These are phyloP conservation scores for Lipomyces orientalis DNA, from an alignment of 805 yeast species.

Conservation along the genomic window DNA sequence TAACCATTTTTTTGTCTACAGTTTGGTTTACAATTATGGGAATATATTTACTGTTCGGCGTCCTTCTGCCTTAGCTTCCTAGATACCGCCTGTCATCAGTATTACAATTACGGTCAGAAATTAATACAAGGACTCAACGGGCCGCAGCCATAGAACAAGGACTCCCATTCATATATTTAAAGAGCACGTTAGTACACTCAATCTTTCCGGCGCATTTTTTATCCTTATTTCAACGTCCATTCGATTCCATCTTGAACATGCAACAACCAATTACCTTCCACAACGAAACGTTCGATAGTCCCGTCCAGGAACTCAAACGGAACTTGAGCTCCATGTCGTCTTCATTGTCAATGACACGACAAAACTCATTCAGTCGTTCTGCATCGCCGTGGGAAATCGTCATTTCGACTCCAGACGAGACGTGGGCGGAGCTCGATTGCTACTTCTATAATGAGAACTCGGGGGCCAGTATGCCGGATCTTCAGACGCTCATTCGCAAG, in stretches of 20 bases:
- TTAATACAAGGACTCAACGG: background rate
- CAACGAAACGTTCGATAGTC: background rate
- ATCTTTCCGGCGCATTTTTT: background rate
- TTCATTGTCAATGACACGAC: background rate
- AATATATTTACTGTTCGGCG: background rate
- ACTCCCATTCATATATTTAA: background rate
- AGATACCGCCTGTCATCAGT: background rate
- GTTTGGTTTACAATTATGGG: background rate
- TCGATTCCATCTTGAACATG: background rate
- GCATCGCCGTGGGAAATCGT: background rate
- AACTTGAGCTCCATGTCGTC: conserved; percentile 1
- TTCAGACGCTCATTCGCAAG: conserved; percentile 1
- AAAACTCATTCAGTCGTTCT: background rate
- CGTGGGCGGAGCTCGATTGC: background rate
- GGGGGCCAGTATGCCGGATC: background rate
- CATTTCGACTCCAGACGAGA: background rate
- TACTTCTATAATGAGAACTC: background rate
- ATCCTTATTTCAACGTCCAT: background rate
- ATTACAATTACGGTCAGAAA: background rate
- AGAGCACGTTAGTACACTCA: background rate
- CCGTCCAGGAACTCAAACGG: background rate
- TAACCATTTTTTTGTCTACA: background rate
- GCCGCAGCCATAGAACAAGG: background rate
- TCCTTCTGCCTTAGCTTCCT: background rate
- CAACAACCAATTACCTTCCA: background rate